phyloP scores from a whole-genome alignment of 2,329 filamentous ascomycete species.

The Curvularia hawaiiensis region DNA sequence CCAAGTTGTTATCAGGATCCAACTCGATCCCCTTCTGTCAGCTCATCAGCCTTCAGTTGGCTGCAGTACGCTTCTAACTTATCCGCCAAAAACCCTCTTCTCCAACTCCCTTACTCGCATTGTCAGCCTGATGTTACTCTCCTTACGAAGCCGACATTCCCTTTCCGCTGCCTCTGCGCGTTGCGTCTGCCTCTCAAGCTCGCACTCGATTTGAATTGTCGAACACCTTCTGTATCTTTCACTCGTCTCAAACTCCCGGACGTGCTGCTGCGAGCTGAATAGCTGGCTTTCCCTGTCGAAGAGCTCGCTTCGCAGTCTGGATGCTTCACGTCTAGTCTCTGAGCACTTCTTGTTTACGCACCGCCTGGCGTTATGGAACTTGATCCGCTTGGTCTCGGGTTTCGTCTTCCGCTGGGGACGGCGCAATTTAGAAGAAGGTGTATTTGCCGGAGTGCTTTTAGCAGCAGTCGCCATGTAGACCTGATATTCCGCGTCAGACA shows the following conservation, averaged over 20 bases:
- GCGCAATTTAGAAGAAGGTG: neutral
- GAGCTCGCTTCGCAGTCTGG: neutral
- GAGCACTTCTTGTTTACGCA: neutral
- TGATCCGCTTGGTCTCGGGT: neutral
- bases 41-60: neutral
- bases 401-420: neutral
- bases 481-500: neutral
- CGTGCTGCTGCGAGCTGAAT: neutral
- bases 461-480: conserved; percentile 1
- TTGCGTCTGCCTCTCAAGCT: conserved; percentile 1
- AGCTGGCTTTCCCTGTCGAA: conserved; percentile 8
- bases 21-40: neutral
- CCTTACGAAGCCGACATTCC: neutral
- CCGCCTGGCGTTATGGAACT: neutral
- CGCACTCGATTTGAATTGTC: neutral
- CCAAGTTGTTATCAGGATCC: neutral
- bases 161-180: conserved; percentile 6
- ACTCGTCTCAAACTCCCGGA: conserved; percentile 3
- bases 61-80: conserved; percentile 8
- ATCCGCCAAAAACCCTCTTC: neutral
- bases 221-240: neutral
- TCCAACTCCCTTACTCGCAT: conserved; percentile 1
- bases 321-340: conserved; percentile 1
- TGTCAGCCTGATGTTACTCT: neutral
- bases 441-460: neutral